Evolutionary conservation across 306 rosid species (phyloP).

Genomic region (Clitoria ternatea): DNA sequence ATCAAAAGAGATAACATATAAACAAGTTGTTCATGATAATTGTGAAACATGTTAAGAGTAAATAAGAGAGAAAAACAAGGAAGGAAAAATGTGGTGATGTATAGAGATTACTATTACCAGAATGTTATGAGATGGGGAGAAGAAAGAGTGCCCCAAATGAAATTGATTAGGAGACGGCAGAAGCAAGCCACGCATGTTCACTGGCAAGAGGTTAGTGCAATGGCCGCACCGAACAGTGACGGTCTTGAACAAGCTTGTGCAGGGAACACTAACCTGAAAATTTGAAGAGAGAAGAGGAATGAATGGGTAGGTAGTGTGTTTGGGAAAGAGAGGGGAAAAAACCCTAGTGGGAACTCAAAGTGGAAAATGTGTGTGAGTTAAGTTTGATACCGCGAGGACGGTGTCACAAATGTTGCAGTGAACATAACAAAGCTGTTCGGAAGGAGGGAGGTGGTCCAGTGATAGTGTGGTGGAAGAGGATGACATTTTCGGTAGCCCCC

Average conservation of each 20-base stretch:
- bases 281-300: no score
- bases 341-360: no score
- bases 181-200: slow-evolving; percentile 85
- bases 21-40: no score
- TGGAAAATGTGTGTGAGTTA: not conserved
- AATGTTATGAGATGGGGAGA: slow-evolving; percentile 69
- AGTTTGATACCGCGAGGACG: slow-evolving; percentile 73
- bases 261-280: slow-evolving; percentile 85
- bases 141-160: slow-evolving; percentile 81
- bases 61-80: not conserved
- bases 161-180: slow-evolving; percentile 80
- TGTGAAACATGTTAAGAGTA: not conserved
- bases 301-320: no score
- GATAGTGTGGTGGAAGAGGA: slow-evolving; percentile 66
- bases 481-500: slow-evolving; percentile 56
- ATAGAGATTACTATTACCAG: slow-evolving; percentile 34
- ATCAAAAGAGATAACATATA: no score
- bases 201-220: slow-evolving; percentile 92
- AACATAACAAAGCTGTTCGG: slow-evolving; percentile 98
- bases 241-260: slow-evolving; percentile 90
- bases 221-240: slow-evolving; percentile 98
- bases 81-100: not conserved
- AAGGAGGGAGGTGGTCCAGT: slow-evolving; percentile 84
- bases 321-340: no score
- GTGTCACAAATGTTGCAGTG: slow-evolving; percentile 96